Base-by-base conservation (phyloP, 208 protist genomes). In the Herpetomonas tarakana region DNA sequence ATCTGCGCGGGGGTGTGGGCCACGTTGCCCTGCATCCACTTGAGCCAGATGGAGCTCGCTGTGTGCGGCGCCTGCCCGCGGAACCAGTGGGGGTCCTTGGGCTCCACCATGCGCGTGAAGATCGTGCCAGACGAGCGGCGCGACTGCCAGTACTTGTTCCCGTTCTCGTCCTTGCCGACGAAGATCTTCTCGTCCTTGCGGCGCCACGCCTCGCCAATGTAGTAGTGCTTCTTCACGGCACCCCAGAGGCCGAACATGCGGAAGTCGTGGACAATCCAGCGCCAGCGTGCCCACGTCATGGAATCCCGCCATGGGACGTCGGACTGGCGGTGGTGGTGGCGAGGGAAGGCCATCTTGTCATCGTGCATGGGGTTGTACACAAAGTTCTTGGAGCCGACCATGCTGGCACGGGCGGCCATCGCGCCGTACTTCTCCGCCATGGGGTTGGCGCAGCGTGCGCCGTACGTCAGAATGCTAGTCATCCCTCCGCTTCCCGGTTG, bases 101-200 rank as follows among this genome's bases (percentile, higher is more conserved):
- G 61, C 74, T 93, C 86, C 9, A 96, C 64, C 21, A 96, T 76
- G 51, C 89, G 83, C 21, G 68, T 68, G 29, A 74, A 68, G 25
- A 79, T 76, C 19, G 62, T 45, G 22, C 86, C 89, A 26, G 75
- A 61, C 11, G 74, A 55, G 25, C 86, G 86, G 29, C 84, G 81
- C 0, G 73, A 60, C 49, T 86, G 46, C 89, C 89, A 96, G 61
- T 83, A 96, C 72, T 96, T 96, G 71, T 93, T 96, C 55, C 89
- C 89, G 70, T 91, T 91, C 54, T 96, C 89, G 53, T 96, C 89
- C 66, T 92, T 96, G 28, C 89, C 89, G 30, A 89, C 82, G 67
- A 96, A 96, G 68, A 96, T 96, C 71, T 92, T 91, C 70, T 96
- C 89, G 65, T 93, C 89, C 76, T 92, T 91, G 31, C 84, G 71